phyloP scores from a whole-genome alignment of 306 rosid genomes.

The Lagenaria siceraria region DNA sequence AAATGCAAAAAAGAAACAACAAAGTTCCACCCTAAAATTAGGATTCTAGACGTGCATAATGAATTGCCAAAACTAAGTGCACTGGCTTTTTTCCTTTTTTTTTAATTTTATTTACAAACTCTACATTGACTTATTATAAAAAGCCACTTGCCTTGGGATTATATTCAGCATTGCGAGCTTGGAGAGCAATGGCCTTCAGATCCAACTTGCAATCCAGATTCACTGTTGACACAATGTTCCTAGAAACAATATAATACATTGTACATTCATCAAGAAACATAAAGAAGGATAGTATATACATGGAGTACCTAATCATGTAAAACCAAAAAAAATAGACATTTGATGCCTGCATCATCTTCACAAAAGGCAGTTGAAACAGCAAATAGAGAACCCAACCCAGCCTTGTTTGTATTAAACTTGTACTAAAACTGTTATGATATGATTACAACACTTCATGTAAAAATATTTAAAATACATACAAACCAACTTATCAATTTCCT shows the following conservation, averaged over 20 bases:
- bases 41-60: not conserved
- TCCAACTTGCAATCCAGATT: slow-evolving; percentile 90
- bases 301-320: not conserved
- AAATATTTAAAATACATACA: not conserved
- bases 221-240: slow-evolving; percentile 91
- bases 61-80: not conserved
- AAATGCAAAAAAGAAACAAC: not conserved
- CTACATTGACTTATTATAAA: not conserved
- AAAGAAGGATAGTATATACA: not conserved
- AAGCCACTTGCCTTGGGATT: slow-evolving; percentile 70
- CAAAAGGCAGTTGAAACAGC: not conserved
- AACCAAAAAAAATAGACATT: not conserved
- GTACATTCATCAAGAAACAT: not conserved
- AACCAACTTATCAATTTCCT: not conserved
- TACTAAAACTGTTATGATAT: not conserved
- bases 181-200: slow-evolving; percentile 79
- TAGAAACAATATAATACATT: slow-evolving; percentile 14
- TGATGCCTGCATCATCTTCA: not conserved
- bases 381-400: not conserved
- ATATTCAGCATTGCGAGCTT: slow-evolving; percentile 95
- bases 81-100: not conserved
- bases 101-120: not conserved
- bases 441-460: not conserved
- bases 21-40: not conserved
- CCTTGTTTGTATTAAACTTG: not conserved